Base-by-base conservation (phyloP, 805 yeast genomes). In the Candida gorgasii region DNA sequence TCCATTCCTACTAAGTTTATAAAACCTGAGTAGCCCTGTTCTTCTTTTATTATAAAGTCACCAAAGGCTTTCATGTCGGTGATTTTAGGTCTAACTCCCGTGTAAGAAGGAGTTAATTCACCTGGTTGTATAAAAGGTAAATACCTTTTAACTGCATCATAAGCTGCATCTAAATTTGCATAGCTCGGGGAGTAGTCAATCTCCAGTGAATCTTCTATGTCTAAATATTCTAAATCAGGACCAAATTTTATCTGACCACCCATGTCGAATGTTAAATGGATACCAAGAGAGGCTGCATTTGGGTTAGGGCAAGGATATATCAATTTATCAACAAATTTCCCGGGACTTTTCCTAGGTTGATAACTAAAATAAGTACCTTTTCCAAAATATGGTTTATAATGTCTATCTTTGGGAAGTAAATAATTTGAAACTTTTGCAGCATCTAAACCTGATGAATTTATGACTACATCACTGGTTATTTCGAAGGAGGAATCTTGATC, bases 201-300 rank as follows among this genome's bases (percentile, higher is more conserved):
- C 36, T 55, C 58, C 27, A 44, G 48, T 1, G 74, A 65, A 23
- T 57, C 52, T 3, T 47, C 46, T 2, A 57, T 47, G 23, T 73
- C 76, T 1, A 86, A 79, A 87, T 95, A 89, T 59, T 89, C 93
- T 30, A 88, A 62, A 58, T 90, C 96, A 0, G 97, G 97, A 0
- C 97, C 97, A 58, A 89, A 89, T 49, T 78, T 75, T 19, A 89
- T 63, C 50, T 82, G 83, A 0, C 95, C 93, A 3, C 86, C 89
- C 42, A 89, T 62, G 54, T 87, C 95, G 22, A 90, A 65, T 0
- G 97, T 89, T 47, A 90, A 64, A 65, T 89, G 97, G 0, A 93
- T 86, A 0, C 97, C 97, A 43, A 90, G 67, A 0, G 95, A 86
- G n/a, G 85, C 73, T 0, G 81, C 76, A 40, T 79, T 76, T 5